Conservation (phyloP, 306 rosid species). For the Fagus crenata region DNA sequence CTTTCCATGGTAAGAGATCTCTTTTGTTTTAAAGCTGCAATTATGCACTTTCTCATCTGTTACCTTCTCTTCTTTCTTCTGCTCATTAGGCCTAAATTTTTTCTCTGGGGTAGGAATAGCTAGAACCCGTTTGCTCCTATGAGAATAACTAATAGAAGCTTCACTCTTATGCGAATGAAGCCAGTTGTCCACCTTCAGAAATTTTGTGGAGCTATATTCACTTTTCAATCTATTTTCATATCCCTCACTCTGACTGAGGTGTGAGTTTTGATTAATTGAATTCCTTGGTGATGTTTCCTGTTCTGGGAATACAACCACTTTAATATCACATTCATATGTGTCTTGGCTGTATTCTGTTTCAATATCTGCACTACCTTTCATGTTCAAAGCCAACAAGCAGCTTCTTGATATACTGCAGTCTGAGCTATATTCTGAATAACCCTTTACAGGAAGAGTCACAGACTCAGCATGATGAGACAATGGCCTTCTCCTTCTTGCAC, state of each 20-base stretch:
- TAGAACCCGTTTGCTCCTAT: constrained; percentile 28
- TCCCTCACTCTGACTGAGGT: constrained; percentile 6
- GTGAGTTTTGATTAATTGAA: constrained; percentile 11
- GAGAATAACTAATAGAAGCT: constrained; percentile 12
- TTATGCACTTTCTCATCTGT: constrained; percentile 9
- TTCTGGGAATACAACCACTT: constrained; percentile 19
- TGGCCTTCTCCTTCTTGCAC: constrained; percentile 33
- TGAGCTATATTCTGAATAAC: constrained; percentile 28
- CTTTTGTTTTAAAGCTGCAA: not conserved
- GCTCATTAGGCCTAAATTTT: constrained; percentile 17
- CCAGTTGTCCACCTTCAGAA: constrained; percentile 36
- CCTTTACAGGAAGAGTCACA: constrained; percentile 35
- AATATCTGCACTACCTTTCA: constrained; percentile 27
- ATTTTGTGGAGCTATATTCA: constrained; percentile 15
- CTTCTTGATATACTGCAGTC: constrained; percentile 37
- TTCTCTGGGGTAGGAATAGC: constrained; percentile 28
- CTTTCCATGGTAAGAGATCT: constrained; percentile 20
- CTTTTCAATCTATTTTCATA: constrained; percentile 25
- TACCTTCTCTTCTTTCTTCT: constrained; percentile 8
- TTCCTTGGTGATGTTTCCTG: constrained; percentile 27
- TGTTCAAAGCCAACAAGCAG: constrained; percentile 31
- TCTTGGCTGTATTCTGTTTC: constrained; percentile 39
- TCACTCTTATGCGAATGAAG: constrained; percentile 24
- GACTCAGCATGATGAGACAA: constrained; percentile 33
- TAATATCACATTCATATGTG: constrained; percentile 28